These are phyloP conservation scores for Carex kokanica DNA, from an alignment of 176 grass and related monocot species.

Conservation along the genomic window DNA sequence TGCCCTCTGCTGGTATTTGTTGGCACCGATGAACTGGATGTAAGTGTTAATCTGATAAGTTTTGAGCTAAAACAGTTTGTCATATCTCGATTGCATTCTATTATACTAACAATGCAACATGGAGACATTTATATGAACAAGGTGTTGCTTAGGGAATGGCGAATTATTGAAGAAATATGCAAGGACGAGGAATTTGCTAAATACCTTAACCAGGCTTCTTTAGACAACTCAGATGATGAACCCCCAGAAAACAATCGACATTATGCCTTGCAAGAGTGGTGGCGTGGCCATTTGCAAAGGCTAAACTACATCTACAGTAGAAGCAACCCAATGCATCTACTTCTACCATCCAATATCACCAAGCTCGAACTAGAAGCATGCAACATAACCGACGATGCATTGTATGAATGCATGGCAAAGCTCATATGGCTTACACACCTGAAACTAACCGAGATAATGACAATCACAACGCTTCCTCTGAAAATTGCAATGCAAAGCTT, in stretches of 20 bases:
- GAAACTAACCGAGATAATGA: constrained; percentile 16
- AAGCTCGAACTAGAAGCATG: constrained; percentile 21
- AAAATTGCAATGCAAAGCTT: constrained; percentile 23
- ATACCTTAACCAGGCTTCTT: constrained; percentile 1
- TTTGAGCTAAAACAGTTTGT: constrained; percentile 13
- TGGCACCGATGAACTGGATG: background rate
- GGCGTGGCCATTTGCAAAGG: constrained; percentile 24
- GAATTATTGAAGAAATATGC: constrained; percentile 22
- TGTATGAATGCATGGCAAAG: constrained; percentile 22
- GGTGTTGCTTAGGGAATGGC: constrained; percentile 21
- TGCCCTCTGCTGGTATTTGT: constrained; percentile 21
- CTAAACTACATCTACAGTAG: constrained; percentile 15
- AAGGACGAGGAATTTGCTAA: constrained; percentile 25
- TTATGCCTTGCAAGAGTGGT: constrained; percentile 25
- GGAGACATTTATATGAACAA: constrained; percentile 19
- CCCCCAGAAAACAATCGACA: constrained; percentile 1
- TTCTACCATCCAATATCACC: constrained; percentile 21
- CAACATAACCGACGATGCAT: constrained; percentile 21
- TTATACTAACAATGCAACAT: constrained; percentile 17
- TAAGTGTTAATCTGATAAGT: background rate
- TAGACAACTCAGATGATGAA: background rate
- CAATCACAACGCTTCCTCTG: constrained; percentile 20
- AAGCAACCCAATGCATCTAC: constrained; percentile 1
- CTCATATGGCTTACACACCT: constrained; percentile 17
- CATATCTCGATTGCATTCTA: constrained; percentile 20